Evolutionary conservation across 2,329 filamentous ascomycete species (phyloP), one percentile per base, ranked within the genome.

Genomic region (Fusarium nanum): DNA sequence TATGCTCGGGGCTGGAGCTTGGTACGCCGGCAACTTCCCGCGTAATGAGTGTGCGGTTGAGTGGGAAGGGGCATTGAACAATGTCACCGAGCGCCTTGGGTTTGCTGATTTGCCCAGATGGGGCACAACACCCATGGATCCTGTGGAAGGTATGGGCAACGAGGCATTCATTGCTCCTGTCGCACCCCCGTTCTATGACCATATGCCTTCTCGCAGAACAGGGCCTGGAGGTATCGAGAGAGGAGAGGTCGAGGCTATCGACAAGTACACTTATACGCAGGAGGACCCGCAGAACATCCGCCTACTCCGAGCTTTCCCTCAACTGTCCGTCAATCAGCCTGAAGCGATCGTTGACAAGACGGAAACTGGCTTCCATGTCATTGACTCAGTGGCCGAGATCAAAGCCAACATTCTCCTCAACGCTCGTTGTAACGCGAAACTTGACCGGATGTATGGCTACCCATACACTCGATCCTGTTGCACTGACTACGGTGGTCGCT

Each of bases 381-480:
- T 73, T 40, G 72, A 77, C 48, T 60, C 70, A 0, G 71, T 78
- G 22, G 74, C 76, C 5, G 76, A 78, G 44, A 75, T 65, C 74
- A 80, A 74, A 74, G 81, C 73, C 49, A 78, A 56, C 75, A 77
- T 88, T 13, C 70, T 89, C 1, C 80, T 90, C 44, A 87, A 87
- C 66, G 75, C 83, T 20, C 83, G 85, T 50, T 89, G 88, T 75
- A 89, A 69, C 76, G 82, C 76, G 62, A 82, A 68, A 70, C 79
- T 64, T 64, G 76, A 64, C 68, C 76, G 53, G 10, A 44, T 64
- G 28, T 41, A 60, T 1, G 78, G 78, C n/a, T 83, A 82, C 57
- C 82, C 83, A 1, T 84, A 83, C 71, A 78, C 82, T 54, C 79
- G 82, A 61, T 87, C 85, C 5, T 89, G 87, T 72, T 89, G 87